Base-by-base conservation (phyloP, 768 basidiomycete genomes). In the Kockovaella imperatae region DNA sequence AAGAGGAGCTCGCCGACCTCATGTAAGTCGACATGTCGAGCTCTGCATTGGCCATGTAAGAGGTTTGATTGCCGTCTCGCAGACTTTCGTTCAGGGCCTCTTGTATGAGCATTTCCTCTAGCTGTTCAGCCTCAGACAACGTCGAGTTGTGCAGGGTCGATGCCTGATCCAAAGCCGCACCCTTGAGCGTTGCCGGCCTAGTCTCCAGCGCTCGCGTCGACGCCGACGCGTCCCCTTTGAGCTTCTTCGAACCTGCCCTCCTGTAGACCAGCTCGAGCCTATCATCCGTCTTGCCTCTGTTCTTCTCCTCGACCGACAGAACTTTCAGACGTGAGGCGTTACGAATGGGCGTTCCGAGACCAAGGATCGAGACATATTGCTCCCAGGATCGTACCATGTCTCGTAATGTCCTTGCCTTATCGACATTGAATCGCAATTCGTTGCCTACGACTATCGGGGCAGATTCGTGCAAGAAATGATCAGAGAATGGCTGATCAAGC, bases 201-300 rank as follows among this genome's bases (percentile, higher is more conserved):
- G n/a, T n/a, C n/a, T n/a, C n/a, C n/a, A n/a, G n/a, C n/a, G n/a
- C 54, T 29, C n/a, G 32, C 26, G 47, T 15, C 35, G 45, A 44
- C n/a, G 20, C 41, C 42, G 43, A 36, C 35, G 38, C n/a, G 25
- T 45, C 47, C 46, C 28, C 28, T 34, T 41, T 32, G 7, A 34
- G 21, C 46, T 45, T 56, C 42, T 52, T 50, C 6, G 52, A 47
- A 0, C 55, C 56, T 1, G 59, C 59, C 14, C 53, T 47, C 23
- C 71, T 54, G 40, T 72, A 72, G 0, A 72, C 71, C 25, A 72
- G 48, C 41, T 62, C 57, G 3, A 72, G 45, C 15, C 42, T 36
- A 23, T 56, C 52, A 35, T 70, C 68, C 20, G 64, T 66, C 17
- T 49, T 36, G 1, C 64, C 67, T 3, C 39, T 28, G 30, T 55